A percentile compares a stretch with the other conserved stretches of the same genome.
Conservation (phyloP, 306 rosid species). For the Cajanus cajan region DNA sequence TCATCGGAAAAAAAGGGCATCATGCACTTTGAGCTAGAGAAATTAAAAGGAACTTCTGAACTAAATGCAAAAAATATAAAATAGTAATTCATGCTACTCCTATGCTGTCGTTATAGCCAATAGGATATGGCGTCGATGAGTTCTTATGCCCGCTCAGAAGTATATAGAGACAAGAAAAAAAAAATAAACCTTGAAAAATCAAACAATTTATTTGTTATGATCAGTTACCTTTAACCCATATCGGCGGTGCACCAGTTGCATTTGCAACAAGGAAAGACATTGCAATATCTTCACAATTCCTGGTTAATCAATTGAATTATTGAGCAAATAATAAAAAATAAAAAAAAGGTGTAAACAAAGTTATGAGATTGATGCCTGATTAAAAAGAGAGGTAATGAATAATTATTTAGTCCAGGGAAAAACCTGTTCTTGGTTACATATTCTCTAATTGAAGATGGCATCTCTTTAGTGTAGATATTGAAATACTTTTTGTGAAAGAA, state of each 20-base stretch:
- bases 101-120: not conserved
- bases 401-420: slow-evolving; percentile 24
- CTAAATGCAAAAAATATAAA: not conserved
- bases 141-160: not conserved
- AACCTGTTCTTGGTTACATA: slow-evolving; percentile 75
- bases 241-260: slow-evolving; percentile 87
- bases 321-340: not conserved
- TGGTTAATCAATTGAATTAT: slow-evolving; percentile 41
- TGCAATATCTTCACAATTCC: slow-evolving; percentile 99
- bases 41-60: not conserved
- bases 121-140: not conserved
- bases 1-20: not conserved
- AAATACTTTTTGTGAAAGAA: slow-evolving; percentile 93
- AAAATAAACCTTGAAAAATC: not conserved
- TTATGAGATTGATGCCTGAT: not conserved
- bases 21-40: not conserved
- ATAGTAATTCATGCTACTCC: not conserved
- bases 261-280: slow-evolving; percentile 98
- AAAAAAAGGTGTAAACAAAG: not conserved
- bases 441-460: slow-evolving; percentile 84
- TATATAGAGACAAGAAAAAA: not conserved
- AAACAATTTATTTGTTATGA: not conserved
- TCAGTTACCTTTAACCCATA: slow-evolving; percentile 90
- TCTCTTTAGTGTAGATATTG: slow-evolving; percentile 66
- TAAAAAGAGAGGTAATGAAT: not conserved